Percentiles rank a stretch among this genome's conserved stretches.
Evolutionary conservation across 768 basidiomycete genomes (phyloP).

Genomic region (Kwoniella sp.): DNA sequence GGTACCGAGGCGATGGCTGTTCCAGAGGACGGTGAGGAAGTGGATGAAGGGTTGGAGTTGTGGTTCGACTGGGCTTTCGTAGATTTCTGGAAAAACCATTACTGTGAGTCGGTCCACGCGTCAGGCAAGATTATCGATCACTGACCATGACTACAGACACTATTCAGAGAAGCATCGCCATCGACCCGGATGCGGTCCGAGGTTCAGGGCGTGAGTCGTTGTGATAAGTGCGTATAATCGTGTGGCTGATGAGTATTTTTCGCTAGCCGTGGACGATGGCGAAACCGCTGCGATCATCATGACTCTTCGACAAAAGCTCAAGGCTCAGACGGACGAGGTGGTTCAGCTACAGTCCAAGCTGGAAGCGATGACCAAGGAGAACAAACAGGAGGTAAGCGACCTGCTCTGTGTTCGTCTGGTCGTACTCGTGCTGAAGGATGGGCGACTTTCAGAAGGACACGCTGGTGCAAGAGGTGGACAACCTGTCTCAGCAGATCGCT

Average conservation of each 20-base stretch:
- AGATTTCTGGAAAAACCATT: constrained; percentile 98
- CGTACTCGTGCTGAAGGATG: neutral
- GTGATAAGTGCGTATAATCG: neutral
- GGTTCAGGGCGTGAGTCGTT: constrained; percentile 36
- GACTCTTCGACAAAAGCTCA: constrained; percentile 77
- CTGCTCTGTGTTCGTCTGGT: neutral
- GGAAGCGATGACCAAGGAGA: constrained; percentile 41
- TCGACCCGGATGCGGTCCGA: constrained; percentile 51
- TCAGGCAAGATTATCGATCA: neutral
- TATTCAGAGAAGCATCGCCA: constrained; percentile 52
- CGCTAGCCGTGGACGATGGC: constrained; percentile 58
- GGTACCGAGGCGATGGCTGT: constrained; percentile 15
- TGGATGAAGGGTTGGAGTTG: constrained; percentile 63
- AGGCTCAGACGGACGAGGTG: constrained; percentile 61
- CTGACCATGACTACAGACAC: constrained; percentile 41
- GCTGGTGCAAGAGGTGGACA: constrained; percentile 40
- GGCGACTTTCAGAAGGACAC: constrained; percentile 29
- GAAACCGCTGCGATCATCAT: constrained; percentile 77
- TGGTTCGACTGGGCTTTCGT: constrained; percentile 99
- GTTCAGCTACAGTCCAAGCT: constrained; percentile 50
- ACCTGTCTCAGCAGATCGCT: constrained; percentile 42
- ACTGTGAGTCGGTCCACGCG: constrained; percentile 59
- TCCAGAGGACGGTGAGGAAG: constrained; percentile 53
- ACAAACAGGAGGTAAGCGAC: constrained; percentile 45
- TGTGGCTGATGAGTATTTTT: neutral